These are phyloP conservation scores for Calonectria pseudoturangicola DNA, from an alignment of 2,329 filamentous ascomycete species.

Conservation along the genomic window DNA sequence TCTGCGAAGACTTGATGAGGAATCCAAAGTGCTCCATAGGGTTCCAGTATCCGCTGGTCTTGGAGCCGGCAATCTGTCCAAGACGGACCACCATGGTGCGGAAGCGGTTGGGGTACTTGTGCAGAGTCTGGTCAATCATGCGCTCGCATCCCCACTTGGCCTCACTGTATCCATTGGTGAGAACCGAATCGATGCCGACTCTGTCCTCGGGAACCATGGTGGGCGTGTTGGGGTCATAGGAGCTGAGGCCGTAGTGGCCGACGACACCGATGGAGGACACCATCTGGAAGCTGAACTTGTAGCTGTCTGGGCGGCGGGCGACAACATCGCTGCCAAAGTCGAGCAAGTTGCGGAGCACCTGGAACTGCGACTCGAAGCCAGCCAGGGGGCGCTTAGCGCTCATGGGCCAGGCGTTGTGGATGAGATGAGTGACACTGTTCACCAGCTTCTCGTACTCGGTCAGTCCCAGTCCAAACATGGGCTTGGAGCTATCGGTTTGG, in stretches of 20 bases:
- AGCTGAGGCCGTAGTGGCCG: slow-evolving; percentile 23
- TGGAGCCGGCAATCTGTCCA: slow-evolving; percentile 49
- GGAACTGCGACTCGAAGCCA: slow-evolving; percentile 47
- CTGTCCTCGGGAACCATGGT: slow-evolving; percentile 30
- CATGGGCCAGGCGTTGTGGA: slow-evolving; percentile 52
- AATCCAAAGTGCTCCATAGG: slow-evolving; percentile 51
- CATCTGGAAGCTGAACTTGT: slow-evolving; percentile 34
- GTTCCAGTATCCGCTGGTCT: slow-evolving; percentile 51
- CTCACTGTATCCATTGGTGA: slow-evolving; percentile 47
- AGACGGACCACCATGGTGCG: slow-evolving; percentile 49
- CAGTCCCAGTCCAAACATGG: slow-evolving; percentile 25
- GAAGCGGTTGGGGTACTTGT: slow-evolving; percentile 45
- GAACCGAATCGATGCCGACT: background rate
- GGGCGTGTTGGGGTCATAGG: background rate
- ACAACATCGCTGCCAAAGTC: slow-evolving; percentile 17
- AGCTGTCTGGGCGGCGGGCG: slow-evolving; percentile 1
- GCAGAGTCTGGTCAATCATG: slow-evolving; percentile 49
- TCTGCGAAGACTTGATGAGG: slow-evolving; percentile 49
- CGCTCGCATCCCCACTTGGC: slow-evolving; percentile 50
- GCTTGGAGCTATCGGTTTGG: slow-evolving; percentile 28
- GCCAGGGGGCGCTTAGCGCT: slow-evolving; percentile 47
- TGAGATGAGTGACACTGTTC: slow-evolving; percentile 38
- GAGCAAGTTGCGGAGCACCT: slow-evolving; percentile 43
- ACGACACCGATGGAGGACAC: slow-evolving; percentile 29
- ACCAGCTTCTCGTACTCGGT: slow-evolving; percentile 29